Evolutionary conservation across 2,329 filamentous ascomycete species (phyloP), one percentile per base, ranked within the genome.

Genomic region (Aspergillus puulaauensis): DNA sequence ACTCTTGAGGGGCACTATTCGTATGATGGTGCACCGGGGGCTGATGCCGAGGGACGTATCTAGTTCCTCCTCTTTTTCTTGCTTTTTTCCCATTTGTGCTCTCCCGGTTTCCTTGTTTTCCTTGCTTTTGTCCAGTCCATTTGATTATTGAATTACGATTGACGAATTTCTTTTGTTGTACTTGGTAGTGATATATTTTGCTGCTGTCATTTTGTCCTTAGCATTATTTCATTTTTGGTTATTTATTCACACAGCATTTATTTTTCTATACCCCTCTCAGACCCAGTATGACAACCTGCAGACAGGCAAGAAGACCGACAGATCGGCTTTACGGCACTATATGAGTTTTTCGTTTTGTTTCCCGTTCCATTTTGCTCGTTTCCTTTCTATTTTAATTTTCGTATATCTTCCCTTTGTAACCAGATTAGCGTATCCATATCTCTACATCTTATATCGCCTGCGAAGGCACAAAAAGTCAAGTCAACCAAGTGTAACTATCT

Each of bases 1-100:
- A 24, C 23, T 3, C n/a, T 23, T 23, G 44, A 46, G 3, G 27
- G 55, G 0, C 66, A 68, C 14, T 56, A 65, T 40, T 68, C 66
- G 2, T 69, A 72, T 54, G 68, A 72, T 53, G 67, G 58, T 27
- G 39, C 70, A 19, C 61, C 66, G 9, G 48, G 59, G 40, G 45
- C 59, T 17, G 62, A 66, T 11, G 52, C 60, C 14, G 62, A 66
- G 12, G 54, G 55, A 31, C 68, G 51, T 54, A 66, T 61, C 12
- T 66, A 59, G 53, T 45, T 23, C 35, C 11, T 19, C 31, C 24
- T 27, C 7, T n/a, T 43, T 53, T 24, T 24, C 23, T 1, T 7
- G 1, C 23, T 24, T 6, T 2, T 24, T 7, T 24, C 6, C 23
- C 6, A 7, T 24, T 24, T 1, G 23, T 7, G n/a, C 3, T 37